Base-by-base conservation (phyloP, 805 yeast genomes). In the Zygotorulaspora sp. region DNA sequence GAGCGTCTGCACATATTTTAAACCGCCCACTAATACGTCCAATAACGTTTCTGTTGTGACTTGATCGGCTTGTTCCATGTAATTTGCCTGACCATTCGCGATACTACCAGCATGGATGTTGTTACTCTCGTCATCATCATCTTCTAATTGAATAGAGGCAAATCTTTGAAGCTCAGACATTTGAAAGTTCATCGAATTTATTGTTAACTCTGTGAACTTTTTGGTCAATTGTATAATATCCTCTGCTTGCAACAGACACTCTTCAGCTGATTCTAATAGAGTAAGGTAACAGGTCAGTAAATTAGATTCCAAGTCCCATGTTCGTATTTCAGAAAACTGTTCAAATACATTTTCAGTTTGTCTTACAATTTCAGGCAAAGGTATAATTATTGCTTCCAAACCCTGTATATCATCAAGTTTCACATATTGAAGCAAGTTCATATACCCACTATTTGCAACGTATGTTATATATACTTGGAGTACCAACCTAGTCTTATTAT, bases 291-390 rank as follows among this genome's bases (percentile, higher is more conserved):
- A 55, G 4, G 53, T 53, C 27, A 60, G 32, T 30, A 58, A 46
- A 43, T 62, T 61, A 32, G 48, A 57, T 27, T 52, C 48, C 8
- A 61, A 44, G 38, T 62, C 66, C 66, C 66, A 62, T 1, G 55
- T 48, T 6, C 46, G 38, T 9, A 36, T 35, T 8, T 40, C 34
- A 14, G 37, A 38, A 34, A 44, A 56, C 10, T 38, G 33, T 3
- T 40, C 35, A 5, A 36, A 35, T 3, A 52, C 51, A 13, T 35
- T 29, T 30, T 60, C 60, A 36, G 57, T 48, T 13, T 47, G 35
- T n/a, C 40, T 30, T 6, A 49, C 43, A 13, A 58, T 54, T 17
- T 45, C 44, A 2, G 48, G 40, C 28, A 54, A 35, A 1, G 50
- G 27, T 8, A 45, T 19, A 3, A 52, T 32, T 9, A 54, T 19